A percentile compares a stretch with the other conserved stretches of the same genome.
phyloP scores from a whole-genome alignment of 2,329 filamentous ascomycete species.

The Aspergillus floridensis region DNA sequence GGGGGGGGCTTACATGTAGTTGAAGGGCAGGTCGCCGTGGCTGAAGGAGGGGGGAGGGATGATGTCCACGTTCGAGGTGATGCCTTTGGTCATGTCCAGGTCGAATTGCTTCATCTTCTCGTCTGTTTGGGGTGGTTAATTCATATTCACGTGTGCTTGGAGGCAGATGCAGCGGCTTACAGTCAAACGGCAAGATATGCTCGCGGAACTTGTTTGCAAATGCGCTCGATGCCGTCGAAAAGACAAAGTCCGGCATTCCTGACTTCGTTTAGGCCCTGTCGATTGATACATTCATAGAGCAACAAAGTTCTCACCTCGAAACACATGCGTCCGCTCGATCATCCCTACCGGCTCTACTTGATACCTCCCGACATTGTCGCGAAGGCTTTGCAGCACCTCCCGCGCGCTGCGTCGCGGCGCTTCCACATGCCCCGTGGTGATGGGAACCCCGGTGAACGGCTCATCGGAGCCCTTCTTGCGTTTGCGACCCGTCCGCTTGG shows the following conservation, averaged over 20 bases:
- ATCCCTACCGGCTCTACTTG: constrained; percentile 67
- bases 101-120: constrained; percentile 63
- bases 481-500: constrained; percentile 81
- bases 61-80: constrained; percentile 63
- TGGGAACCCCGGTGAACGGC: constrained; percentile 56
- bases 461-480: constrained; percentile 74
- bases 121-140: constrained; percentile 37
- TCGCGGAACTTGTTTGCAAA: constrained; percentile 71
- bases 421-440: constrained; percentile 25
- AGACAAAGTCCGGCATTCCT: constrained; percentile 83
- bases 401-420: constrained; percentile 24
- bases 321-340: constrained; percentile 79
- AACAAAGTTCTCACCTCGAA: constrained; percentile 57
- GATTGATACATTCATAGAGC: neutral
- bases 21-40: constrained; percentile 70
- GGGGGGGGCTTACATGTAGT: constrained; percentile 44
- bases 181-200: constrained; percentile 67
- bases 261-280: constrained; percentile 4
- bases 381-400: constrained; percentile 51
- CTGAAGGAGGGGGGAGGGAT: constrained; percentile 78
- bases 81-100: constrained; percentile 62
- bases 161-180: constrained; percentile 44
- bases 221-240: constrained; percentile 64
- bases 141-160: rapidly evolving
- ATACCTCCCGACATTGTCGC: constrained; percentile 68